phyloP scores from a whole-genome alignment of 169 alveolate species.

The Eimeria brunetti region DNA sequence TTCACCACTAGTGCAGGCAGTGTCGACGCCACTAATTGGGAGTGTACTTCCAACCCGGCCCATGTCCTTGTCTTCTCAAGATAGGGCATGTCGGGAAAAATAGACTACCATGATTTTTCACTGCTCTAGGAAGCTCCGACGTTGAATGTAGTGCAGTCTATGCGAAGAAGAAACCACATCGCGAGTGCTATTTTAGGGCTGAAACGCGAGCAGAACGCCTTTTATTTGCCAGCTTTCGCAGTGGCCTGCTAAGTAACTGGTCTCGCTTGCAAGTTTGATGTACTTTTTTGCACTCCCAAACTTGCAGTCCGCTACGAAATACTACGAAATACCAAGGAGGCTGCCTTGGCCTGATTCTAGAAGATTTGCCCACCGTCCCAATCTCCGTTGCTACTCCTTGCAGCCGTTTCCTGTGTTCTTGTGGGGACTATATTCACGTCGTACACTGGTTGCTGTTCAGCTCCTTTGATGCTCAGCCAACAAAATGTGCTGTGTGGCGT shows the following conservation, averaged over 20 bases:
- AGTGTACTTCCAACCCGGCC: slow-evolving; percentile 55
- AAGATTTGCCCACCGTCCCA: neutral
- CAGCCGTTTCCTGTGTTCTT: neutral
- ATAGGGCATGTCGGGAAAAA: neutral
- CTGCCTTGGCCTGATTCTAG: neutral
- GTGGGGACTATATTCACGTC: neutral
- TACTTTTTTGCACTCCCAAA: neutral
- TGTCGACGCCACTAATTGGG: slow-evolving; percentile 1
- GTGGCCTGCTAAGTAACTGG: neutral
- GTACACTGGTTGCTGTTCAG: neutral
- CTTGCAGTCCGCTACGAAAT: neutral
- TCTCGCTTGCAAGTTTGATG: neutral
- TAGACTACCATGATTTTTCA: neutral
- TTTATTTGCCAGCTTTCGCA: neutral
- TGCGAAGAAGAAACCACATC: neutral
- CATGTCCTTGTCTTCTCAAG: slow-evolving; percentile 65
- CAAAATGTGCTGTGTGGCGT: neutral
- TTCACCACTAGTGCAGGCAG: neutral
- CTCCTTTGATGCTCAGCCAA: neutral
- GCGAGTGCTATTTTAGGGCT: neutral
- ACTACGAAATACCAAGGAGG: neutral
- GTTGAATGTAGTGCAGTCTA: neutral
- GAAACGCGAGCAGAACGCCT: neutral
- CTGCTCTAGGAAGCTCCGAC: neutral
- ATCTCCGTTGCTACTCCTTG: neutral